Conservation (phyloP, 805 yeast species). For the Maudiozyma turicensis region DNA sequence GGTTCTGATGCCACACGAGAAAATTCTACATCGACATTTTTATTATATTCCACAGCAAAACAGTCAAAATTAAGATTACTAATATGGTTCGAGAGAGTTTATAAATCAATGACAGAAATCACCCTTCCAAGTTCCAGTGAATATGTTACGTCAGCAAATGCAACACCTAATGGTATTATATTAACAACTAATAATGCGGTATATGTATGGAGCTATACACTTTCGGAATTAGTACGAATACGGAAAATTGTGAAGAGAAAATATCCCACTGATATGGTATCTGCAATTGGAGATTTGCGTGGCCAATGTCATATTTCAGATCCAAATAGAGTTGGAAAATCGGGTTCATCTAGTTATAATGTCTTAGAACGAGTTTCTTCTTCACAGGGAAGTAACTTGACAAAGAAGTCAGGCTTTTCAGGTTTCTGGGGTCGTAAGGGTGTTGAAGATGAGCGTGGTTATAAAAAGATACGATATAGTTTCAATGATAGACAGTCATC, state of each 20-base stretch:
- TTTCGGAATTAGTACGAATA: conserved; percentile 9
- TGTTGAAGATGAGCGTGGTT: background rate
- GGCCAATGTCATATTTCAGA: background rate
- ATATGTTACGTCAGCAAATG: conserved; percentile 11
- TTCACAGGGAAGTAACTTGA: conserved; percentile 6
- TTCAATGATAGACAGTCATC: conserved; percentile 3
- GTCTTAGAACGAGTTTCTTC: conserved; percentile 1
- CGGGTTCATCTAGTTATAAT: conserved; percentile 3
- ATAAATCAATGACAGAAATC: conserved; percentile 19
- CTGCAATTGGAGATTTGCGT: conserved; percentile 13
- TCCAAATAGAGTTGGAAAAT: background rate
- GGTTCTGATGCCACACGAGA: background rate
- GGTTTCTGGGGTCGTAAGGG: conserved; percentile 14
- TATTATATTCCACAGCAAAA: conserved; percentile 13
- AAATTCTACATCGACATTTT: conserved; percentile 10
- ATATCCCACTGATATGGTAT: conserved; percentile 15
- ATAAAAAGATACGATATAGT: conserved; percentile 7
- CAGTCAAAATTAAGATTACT: conserved; percentile 17
- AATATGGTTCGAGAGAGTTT: conserved; percentile 23
- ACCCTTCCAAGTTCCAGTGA: conserved; percentile 14
- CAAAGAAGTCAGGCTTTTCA: conserved; percentile 14
- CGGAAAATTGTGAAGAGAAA: conserved; percentile 14
- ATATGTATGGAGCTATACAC: conserved; percentile 19
- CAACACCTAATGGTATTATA: conserved; percentile 12
- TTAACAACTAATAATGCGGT: conserved; percentile 16